Evolutionary conservation across 2,329 filamentous ascomycete species (phyloP), one percentile per base, ranked within the genome.

Genomic region (Torrubiellomyces zombiae): DNA sequence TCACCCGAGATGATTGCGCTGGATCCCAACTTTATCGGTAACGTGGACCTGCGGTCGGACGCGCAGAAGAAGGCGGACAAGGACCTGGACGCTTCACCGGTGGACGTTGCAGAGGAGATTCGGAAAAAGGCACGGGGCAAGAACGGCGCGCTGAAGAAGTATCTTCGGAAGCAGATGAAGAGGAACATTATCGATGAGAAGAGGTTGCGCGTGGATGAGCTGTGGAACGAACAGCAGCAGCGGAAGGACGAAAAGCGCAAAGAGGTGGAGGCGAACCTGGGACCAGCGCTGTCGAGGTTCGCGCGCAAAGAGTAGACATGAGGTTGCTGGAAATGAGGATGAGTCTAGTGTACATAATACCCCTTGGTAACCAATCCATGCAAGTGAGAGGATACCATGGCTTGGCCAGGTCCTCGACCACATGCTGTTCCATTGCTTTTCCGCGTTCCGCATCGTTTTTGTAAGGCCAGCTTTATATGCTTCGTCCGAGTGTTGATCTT

Each of bases 161-260:
- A 91, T 47, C 53, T 95, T 43, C 63, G 89, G 37, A 95, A 95
- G 70, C 85, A 89, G 57, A 74, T 81, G 22, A 75, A 76, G 43
- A 81, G 77, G 63, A 95, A 95, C 49, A 70, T 98, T 29, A 83
- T 98, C 48, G 89, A 98, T 58, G 89, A 94, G 63, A 85, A 86
- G 66, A 75, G 79, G 45, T 53, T 93, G 50, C 74, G 75, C 45
- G 75, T 85, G 23, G 80, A 94, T 48, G 80, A 83, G 53, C 60
- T 93, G 47, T 74, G 76, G 58, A 71, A 75, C 37, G 69, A 76
- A 48, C 70, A 69, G 48, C 67, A 75, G 38, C 66, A 74, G 46
- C 67, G 73, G 42, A 73, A 64, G 42, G 55, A 75, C 38, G 63
- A 69, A 41, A 65, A 67, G 53, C 53, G 57, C 23, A 43, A 70